phyloP scores from a whole-genome alignment of 2,329 filamentous ascomycete genomes.

The Ampelomyces quisqualis region DNA sequence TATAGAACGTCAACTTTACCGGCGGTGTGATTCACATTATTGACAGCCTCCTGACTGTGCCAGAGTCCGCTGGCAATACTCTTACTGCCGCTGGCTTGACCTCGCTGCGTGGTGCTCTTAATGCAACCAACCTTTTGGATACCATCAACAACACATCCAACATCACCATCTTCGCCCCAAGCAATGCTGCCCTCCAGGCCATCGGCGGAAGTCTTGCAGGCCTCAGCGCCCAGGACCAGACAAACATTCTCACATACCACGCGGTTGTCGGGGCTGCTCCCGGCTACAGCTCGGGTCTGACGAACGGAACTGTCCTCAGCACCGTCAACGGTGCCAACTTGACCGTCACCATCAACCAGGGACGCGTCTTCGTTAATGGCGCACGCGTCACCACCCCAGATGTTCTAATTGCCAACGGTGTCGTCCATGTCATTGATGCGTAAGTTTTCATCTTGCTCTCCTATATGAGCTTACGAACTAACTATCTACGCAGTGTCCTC shows the following conservation, averaged over 20 bases:
- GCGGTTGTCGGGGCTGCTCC: conserved; percentile 56
- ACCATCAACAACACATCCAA: conserved; percentile 48
- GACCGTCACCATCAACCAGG: conserved; percentile 43
- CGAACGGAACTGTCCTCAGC: conserved; percentile 43
- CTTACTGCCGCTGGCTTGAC: conserved; percentile 41
- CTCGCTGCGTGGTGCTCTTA: conserved; percentile 46
- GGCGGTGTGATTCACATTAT: conserved; percentile 52
- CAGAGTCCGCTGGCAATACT: conserved; percentile 34
- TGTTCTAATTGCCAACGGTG: conserved; percentile 49
- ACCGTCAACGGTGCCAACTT: conserved; percentile 43
- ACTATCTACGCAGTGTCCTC: conserved; percentile 47
- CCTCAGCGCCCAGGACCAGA: conserved; percentile 52
- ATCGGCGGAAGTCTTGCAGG: conserved; percentile 56
- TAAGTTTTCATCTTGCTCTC: conserved; percentile 9
- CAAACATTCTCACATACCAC: conserved; percentile 63
- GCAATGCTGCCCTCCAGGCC: conserved; percentile 59
- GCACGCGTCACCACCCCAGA: conserved; percentile 47
- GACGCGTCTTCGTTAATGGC: conserved; percentile 48
- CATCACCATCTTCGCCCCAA: conserved; percentile 66
- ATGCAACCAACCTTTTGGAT: conserved; percentile 42
- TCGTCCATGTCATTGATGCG: conserved; percentile 56
- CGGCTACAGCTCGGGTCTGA: conserved; percentile 53
- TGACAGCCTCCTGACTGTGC: conserved; percentile 48
- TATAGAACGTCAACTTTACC: conserved; percentile 47
- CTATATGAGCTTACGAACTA: not conserved